Evolutionary conservation across 208 protist species (phyloP), one percentile per base, ranked within the genome.

Genomic region (Angomonas deanei): DNA sequence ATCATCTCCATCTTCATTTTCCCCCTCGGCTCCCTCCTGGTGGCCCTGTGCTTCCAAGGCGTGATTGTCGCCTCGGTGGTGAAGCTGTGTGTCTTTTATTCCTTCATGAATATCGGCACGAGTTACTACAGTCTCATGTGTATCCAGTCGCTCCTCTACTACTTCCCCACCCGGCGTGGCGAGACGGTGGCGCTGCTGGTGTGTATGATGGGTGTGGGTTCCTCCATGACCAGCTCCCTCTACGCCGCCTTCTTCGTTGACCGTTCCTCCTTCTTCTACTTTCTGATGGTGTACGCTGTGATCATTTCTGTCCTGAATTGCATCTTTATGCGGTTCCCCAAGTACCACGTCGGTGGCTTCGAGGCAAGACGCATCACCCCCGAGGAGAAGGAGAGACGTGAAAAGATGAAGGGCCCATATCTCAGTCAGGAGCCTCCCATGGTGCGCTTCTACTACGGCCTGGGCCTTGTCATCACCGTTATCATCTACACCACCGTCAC

Each of bases 121-220:
- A 39, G 64, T n/a, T 66, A 71, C 38, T 76, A 78, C 53, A 77
- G 83, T 38, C 55, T 83, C 0, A 33, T 61, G 33, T 52, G 61
- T n/a, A 64, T 63, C 32, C 71, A 84, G 68, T 78, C 76, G 1
- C 33, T 83, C 23, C 56, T 84, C 11, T 69, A 59, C 19, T 62
- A 77, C 64, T 88, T 84, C 61, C 81, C 81, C 15, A 67, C 52
- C 1, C 55, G 72, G 46, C 54, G 67, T 13, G 81, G 81, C 10
- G 39, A 65, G 17, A 77, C 83, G 19, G 69, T 80, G 21, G 81
- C 77, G 17, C 58, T 88, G 30, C 64, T 81, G 31, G 83, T 84
- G 54, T 78, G 73, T 28, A 76, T 76, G 65, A 78, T 74, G 24
- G 81, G 81, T n/a, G 66, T 88, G 11, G 81, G 81, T n/a, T 70